Conservation (phyloP, 148 eudicot species). For the Dysphania ambrosioides region DNA sequence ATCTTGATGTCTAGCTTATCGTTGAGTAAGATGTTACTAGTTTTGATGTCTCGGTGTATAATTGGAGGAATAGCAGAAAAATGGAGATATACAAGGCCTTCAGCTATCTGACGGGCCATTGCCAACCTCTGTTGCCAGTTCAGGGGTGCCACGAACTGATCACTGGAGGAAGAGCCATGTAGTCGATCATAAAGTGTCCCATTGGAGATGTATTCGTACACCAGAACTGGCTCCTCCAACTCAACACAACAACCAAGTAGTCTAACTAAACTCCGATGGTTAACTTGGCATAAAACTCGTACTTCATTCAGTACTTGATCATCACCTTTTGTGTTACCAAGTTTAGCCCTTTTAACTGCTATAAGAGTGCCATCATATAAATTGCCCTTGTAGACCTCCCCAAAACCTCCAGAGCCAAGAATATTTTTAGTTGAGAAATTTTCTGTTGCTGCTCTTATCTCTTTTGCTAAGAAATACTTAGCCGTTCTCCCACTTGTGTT, state of each 20-base stretch:
- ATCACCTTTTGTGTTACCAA: constrained; percentile 47
- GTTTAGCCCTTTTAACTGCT: constrained; percentile 57
- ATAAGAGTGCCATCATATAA: constrained; percentile 45
- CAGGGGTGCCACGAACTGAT: constrained; percentile 16
- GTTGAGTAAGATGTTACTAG: constrained; percentile 53
- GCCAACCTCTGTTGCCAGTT: constrained; percentile 39
- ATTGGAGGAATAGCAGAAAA: constrained; percentile 52
- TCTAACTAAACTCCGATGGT: constrained; percentile 49
- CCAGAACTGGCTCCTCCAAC: constrained; percentile 46
- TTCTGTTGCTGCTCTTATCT: constrained; percentile 42
- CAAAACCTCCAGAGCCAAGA: constrained; percentile 58
- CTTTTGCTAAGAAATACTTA: constrained; percentile 47
- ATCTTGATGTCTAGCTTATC: constrained; percentile 52
- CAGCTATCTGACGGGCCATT: constrained; percentile 50
- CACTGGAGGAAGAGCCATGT: constrained; percentile 25
- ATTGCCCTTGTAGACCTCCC: constrained; percentile 55
- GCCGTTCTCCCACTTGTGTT: constrained; percentile 45
- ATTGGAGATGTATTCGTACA: constrained; percentile 49
- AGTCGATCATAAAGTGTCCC: constrained; percentile 52
- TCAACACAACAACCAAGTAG: constrained; percentile 60
- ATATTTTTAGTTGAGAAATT: constrained; percentile 42
- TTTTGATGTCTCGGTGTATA: constrained; percentile 53
- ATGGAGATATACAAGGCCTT: constrained; percentile 62
- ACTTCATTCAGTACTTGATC: constrained; percentile 62
- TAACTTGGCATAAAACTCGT: constrained; percentile 58